Conservation (phyloP, 352 stramenopile genomes). For the Globisporangium cylindrosporum region DNA sequence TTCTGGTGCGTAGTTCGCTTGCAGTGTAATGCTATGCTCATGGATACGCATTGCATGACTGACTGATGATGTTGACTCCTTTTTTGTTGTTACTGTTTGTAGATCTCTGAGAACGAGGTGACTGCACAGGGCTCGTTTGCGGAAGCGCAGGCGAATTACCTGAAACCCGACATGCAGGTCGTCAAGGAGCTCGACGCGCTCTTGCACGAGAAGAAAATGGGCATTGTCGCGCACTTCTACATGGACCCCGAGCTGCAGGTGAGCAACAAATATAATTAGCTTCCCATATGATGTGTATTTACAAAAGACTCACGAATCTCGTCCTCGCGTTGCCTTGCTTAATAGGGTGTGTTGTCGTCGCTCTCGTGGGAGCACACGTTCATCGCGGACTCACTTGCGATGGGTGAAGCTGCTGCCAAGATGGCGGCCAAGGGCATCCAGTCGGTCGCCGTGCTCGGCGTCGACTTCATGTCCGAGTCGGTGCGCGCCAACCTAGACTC, state of each 20-base stretch:
- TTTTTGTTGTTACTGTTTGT: not conserved
- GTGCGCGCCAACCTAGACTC: slow-evolving; percentile 93
- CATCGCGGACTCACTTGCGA: slow-evolving; percentile 96
- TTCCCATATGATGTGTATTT: too few relatives aligned
- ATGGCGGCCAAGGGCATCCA: slow-evolving; percentile 91
- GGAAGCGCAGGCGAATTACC: slow-evolving; percentile 85
- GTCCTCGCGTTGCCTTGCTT: not conserved
- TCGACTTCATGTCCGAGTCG: slow-evolving; percentile 98
- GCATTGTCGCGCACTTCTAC: slow-evolving; percentile 97
- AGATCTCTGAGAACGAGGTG: slow-evolving; percentile 75
- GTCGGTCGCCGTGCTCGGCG: slow-evolving; percentile 93
- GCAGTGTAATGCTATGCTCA: not conserved
- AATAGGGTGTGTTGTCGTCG: slow-evolving; percentile 69
- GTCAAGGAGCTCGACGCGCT: slow-evolving; percentile 86
- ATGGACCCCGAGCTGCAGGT: slow-evolving; percentile 98
- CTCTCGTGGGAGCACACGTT: slow-evolving; percentile 90
- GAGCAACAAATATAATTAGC: slow-evolving; percentile 18
- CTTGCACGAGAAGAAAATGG: slow-evolving; percentile 92
- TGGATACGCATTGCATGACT: not conserved
- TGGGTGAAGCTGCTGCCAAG: slow-evolving; percentile 95
- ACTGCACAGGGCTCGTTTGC: slow-evolving; percentile 87
- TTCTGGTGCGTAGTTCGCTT: slow-evolving; percentile 47
- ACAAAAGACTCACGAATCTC: too few relatives aligned
- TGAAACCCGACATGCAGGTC: slow-evolving; percentile 79
- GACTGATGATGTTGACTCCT: not conserved